Evolutionary conservation across 768 basidiomycete species (phyloP).

Genomic region (Lyophyllum semitale): DNA sequence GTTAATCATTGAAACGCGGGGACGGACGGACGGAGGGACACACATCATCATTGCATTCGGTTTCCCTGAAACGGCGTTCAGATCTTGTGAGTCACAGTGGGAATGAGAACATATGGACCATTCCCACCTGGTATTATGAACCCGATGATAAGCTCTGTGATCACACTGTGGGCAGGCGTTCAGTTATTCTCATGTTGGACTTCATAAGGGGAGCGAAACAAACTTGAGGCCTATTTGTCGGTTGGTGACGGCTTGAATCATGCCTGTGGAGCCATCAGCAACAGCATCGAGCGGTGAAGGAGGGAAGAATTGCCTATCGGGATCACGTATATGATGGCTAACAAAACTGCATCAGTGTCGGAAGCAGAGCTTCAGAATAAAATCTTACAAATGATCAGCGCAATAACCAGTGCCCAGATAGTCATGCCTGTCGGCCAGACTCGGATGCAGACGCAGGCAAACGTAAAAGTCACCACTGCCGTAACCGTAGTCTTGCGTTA

Average conservation of each 20-base stretch:
- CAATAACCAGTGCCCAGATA: constrained; percentile 64
- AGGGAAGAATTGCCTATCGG: constrained; percentile 57
- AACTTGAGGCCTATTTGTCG: constrained; percentile 65
- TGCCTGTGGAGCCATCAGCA: constrained; percentile 29
- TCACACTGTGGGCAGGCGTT: constrained; percentile 42
- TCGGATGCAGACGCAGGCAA: constrained; percentile 61
- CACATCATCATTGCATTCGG: constrained; percentile 80
- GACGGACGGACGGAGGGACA: constrained; percentile 9
- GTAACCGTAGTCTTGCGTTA: background rate
- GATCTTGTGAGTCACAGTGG: constrained; percentile 14
- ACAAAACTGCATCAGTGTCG: background rate
- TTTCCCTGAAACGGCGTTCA: constrained; percentile 48
- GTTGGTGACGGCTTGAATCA: constrained; percentile 84
- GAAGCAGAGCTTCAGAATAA: constrained; percentile 1
- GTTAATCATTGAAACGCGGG: background rate
- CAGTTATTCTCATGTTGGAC: background rate
- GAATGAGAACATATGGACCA: constrained; percentile 1
- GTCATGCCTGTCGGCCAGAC: constrained; percentile 70
- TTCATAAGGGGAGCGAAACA: constrained; percentile 4
- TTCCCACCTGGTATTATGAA: constrained; percentile 45
- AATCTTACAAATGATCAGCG: constrained; percentile 44
- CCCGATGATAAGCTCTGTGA: constrained; percentile 75
- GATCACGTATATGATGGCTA: constrained; percentile 60
- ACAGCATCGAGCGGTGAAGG: background rate
- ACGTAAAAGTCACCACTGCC: constrained; percentile 54